Percentiles rank a stretch among this genome's conserved stretches.
Evolutionary conservation across 2,329 filamentous ascomycete genomes (phyloP).

Genomic region (Tolypocladium album): DNA sequence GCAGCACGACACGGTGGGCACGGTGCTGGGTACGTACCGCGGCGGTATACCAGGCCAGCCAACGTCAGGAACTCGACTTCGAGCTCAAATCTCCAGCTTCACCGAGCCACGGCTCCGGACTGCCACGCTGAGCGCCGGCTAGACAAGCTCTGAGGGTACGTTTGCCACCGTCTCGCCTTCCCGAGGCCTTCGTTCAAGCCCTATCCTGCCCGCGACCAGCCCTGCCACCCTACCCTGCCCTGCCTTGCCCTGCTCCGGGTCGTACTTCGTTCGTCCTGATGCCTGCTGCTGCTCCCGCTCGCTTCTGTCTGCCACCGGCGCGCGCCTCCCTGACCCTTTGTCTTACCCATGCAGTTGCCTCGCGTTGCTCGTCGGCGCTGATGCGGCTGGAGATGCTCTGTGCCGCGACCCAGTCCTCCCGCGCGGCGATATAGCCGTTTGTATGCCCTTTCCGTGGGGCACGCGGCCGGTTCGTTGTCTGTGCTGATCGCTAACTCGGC

Average conservation of each 20-base stretch:
- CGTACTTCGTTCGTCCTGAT: neutral
- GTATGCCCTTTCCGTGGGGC: neutral
- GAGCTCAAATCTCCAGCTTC: neutral
- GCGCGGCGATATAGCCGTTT: neutral
- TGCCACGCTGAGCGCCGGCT: neutral
- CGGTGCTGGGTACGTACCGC: too few species aligned
- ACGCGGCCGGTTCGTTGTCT: neutral
- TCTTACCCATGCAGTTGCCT: neutral
- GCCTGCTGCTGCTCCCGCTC: neutral
- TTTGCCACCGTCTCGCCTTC: neutral
- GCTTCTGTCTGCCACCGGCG: neutral
- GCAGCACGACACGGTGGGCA: too few species aligned
- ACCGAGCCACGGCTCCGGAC: neutral
- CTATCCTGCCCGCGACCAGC: neutral
- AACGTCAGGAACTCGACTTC: neutral
- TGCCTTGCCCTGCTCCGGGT: neutral
- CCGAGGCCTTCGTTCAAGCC: neutral
- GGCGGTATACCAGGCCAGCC: neutral
- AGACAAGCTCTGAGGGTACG: neutral
- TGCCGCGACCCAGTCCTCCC: neutral
- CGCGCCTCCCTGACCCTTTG: neutral
- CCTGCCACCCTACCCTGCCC: neutral
- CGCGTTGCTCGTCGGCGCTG: neutral
- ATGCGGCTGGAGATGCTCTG: neutral
- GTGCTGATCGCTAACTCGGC: neutral